Base-by-base conservation (phyloP, 2,329 filamentous ascomycete genomes). In the Fragosphaeria purpurea region DNA sequence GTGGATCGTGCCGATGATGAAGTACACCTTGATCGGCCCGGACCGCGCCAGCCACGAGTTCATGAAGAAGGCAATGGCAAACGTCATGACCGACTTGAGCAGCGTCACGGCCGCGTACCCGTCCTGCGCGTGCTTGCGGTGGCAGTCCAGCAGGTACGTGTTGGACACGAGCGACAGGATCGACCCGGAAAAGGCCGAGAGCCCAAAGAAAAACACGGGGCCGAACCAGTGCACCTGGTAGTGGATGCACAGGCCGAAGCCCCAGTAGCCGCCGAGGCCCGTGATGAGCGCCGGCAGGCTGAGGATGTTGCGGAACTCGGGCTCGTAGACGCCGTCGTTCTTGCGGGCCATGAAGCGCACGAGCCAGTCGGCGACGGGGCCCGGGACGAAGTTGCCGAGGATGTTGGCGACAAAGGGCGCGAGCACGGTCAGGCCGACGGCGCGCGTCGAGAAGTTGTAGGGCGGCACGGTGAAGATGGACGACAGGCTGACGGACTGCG, bases 191-290 rank as follows among this genome's bases (percentile, higher is more conserved):
- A 52, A 52, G 3, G 50, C 43, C 9, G 43, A 41, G 38, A 48
- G 30, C 37, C 67, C 68, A 59, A 70, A 67, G 0, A 65, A 67
- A 47, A 69, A 61, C 3, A 70, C 61, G 31, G 65, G 61, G 7
- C 66, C 68, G 43, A 67, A 64, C 68, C 69, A 72, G 44, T 71
- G 69, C 6, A 70, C 56, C 4, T 59, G 44, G 48, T 66, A 57
- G 48, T 67, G 64, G 4, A 70, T 67, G 6, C 71, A 71, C 0
- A 74, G 69, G 40, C 73, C 73, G 70, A 70, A 75, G 5, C 72
- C 55, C 47, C 74, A 65, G 33, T 74, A 61, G 3, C 68, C 69
- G 5, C 65, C 65, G 2, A 65, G 35, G 35, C 35, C 65, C 1
- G 68, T 70, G 50, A 71, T 59, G 1, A 72, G 30, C 2, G 66